Base-by-base conservation (phyloP, 148 eudicot species). In the Diospyros kaki region DNA sequence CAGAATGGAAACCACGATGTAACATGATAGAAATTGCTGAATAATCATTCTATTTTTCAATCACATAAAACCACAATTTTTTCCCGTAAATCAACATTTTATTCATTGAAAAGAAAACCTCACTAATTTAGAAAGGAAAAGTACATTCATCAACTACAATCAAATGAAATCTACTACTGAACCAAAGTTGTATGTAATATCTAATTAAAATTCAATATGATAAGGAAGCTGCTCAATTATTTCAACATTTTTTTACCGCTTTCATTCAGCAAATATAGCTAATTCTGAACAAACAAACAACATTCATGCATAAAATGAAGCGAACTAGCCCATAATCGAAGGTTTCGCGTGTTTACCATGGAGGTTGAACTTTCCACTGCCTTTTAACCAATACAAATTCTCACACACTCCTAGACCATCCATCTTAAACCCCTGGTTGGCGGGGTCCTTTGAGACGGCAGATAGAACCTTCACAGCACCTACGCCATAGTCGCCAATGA, bases 361-460 rank as follows among this genome's bases (percentile, higher is more conserved):
- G 39, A 91, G 82, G 41, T 72, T 82, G 78, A 94, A 94, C 75
- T 84, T 87, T 40, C 97, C 98, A 80, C 97, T 87, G 78, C 98
- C 97, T 82, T 87, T 90, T 80, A 94, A 82, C 97, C 98, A 94
- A 73, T 71, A 94, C 84, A 92, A 84, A 81, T 90, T 89, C n/a
- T 79, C 83, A 52, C 87, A 86, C 60, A 94, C 81, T 75, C 72
- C 89, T 17, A 92, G 79, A 8, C 98, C 98, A 54, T 92, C 98
- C 96, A 92, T 80, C 84, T 90, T 92, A 78, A 94, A 94, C 81
- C 98, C 98, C 72, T 54, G 82, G 72, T 94, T 94, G 0, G 17
- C 84, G 2, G 88, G 51, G 50, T 86, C 89, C 74, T 78, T 94
- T 0, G 83, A 78, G 0, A 89, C 92, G 0, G 78, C 86, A 15